Evolutionary conservation across 352 stramenopile genomes (phyloP).

Genomic region (Phytopythium montanum): DNA sequence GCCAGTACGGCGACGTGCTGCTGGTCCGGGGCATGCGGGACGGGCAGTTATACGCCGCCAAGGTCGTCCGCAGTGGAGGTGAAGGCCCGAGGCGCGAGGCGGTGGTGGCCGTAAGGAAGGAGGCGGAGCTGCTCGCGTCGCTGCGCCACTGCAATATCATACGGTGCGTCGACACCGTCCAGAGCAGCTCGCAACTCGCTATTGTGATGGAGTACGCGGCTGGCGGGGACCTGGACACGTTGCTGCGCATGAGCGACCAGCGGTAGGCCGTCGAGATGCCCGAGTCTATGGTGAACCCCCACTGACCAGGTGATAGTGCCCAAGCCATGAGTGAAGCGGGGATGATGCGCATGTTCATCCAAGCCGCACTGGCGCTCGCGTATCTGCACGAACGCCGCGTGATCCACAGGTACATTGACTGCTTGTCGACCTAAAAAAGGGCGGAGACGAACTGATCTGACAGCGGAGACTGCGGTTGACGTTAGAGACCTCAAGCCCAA

Average conservation of each 20-base stretch:
- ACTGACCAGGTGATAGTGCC: slow-evolving; percentile 5
- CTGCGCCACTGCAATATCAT: slow-evolving; percentile 68
- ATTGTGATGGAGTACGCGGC: slow-evolving; percentile 81
- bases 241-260: slow-evolving; percentile 21
- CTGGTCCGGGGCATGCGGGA: slow-evolving; percentile 38
- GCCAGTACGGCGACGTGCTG: slow-evolving; percentile 53
- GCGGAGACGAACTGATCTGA: slow-evolving; percentile 1
- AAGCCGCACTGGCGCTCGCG: slow-evolving; percentile 48
- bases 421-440: no score
- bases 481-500: slow-evolving; percentile 64
- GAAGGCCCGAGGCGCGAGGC: slow-evolving; percentile 2
- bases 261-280: slow-evolving; percentile 7
- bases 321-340: slow-evolving; percentile 30
- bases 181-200: slow-evolving; percentile 19
- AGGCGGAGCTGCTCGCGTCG: slow-evolving; percentile 44
- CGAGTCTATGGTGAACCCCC: background rate
- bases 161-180: slow-evolving; percentile 46
- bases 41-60: slow-evolving; percentile 44
- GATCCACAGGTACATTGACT: slow-evolving; percentile 44
- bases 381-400: slow-evolving; percentile 61
- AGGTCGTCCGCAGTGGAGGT: slow-evolving; percentile 18
- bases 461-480: no score
- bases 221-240: slow-evolving; percentile 52
- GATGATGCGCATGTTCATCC: slow-evolving; percentile 70
- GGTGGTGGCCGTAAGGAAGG: slow-evolving; percentile 14